Conservation (phyloP, 257 asterid genomes). For the Nicotiana benthamiana region DNA sequence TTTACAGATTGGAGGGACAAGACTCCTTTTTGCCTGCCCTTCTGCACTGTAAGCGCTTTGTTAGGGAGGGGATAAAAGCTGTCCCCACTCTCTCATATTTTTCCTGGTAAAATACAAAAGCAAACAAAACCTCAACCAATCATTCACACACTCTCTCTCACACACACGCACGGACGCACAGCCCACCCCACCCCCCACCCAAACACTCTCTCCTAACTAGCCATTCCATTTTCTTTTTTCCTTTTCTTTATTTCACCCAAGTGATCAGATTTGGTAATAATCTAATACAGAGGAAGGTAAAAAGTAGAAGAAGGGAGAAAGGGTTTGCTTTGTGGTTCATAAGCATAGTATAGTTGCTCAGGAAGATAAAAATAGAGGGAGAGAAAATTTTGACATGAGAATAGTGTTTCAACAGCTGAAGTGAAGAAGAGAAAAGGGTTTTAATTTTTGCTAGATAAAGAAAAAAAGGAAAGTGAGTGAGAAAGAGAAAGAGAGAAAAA, state of each 20-base stretch:
- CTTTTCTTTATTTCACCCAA: conserved; percentile 29
- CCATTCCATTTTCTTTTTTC: not conserved
- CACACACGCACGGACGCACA: conserved; percentile 17
- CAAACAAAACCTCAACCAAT: conserved; percentile 20
- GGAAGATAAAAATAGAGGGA: conserved; percentile 9
- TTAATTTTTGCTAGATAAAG: not conserved
- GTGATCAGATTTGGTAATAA: conserved; percentile 31
- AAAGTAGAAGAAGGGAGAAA: conserved; percentile 14
- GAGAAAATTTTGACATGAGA: not conserved
- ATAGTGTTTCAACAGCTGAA: not conserved
- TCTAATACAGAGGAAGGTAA: conserved; percentile 8
- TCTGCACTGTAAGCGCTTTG: conserved; percentile 37
- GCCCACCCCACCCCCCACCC: not conserved
- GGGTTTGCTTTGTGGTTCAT: conserved; percentile 33
- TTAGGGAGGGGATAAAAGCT: conserved; percentile 29
- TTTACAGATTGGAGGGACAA: not conserved
- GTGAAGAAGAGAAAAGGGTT: conserved; percentile 11
- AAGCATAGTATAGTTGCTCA: conserved; percentile 17
- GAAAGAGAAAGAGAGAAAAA: conserved; percentile 8
- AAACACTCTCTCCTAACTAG: conserved; percentile 4
- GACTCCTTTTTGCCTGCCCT: conserved; percentile 23
- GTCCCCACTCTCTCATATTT: conserved; percentile 39
- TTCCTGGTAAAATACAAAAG: conserved; percentile 15
- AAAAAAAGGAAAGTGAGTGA: conserved; percentile 13
- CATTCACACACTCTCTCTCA: conserved; percentile 13